These are phyloP conservation scores for Lophiostoma macrostomum DNA, from an alignment of 495 filamentous ascomycete species.

Conservation along the genomic window DNA sequence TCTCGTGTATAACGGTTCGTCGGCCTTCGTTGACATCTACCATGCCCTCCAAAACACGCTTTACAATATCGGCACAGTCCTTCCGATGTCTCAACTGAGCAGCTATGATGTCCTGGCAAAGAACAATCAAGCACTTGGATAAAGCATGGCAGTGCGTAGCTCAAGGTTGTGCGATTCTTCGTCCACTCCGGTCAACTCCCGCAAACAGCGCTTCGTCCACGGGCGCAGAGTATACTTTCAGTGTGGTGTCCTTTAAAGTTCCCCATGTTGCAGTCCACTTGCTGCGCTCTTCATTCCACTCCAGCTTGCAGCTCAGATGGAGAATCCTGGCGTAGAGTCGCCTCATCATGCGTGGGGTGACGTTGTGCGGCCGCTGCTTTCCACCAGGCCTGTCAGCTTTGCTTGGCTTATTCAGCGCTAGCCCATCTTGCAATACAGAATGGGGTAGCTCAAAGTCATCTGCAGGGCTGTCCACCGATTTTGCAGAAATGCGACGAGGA, in stretches of 20 bases:
- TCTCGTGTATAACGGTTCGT: too few relatives aligned
- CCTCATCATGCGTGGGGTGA: conserved; percentile 25
- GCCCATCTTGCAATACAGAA: not conserved
- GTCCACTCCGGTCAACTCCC: conserved; percentile 21
- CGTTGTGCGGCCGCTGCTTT: conserved; percentile 12
- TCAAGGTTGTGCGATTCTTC: too few relatives aligned
- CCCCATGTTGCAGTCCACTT: conserved; percentile 29
- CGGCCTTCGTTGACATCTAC: too few relatives aligned
- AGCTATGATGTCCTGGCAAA: too few relatives aligned
- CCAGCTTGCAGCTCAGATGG: conserved; percentile 18
- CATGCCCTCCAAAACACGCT: too few relatives aligned
- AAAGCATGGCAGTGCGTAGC: too few relatives aligned
- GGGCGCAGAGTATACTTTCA: not conserved
- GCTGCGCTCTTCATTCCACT: conserved; percentile 12
- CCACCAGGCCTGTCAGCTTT: conserved; percentile 15
- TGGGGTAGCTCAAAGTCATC: not conserved
- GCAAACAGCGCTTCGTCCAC: conserved; percentile 12
- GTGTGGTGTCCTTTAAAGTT: not conserved
- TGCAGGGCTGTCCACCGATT: not conserved
- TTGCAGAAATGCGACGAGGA: conserved; percentile 4
- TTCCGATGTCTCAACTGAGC: too few relatives aligned
- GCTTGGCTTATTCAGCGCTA: conserved; percentile 14
- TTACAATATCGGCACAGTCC: too few relatives aligned
- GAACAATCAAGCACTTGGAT: too few relatives aligned
- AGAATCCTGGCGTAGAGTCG: conserved; percentile 25